phyloP scores from a whole-genome alignment of 345 rosid genomes.

The Bretschneidera sinensis region DNA sequence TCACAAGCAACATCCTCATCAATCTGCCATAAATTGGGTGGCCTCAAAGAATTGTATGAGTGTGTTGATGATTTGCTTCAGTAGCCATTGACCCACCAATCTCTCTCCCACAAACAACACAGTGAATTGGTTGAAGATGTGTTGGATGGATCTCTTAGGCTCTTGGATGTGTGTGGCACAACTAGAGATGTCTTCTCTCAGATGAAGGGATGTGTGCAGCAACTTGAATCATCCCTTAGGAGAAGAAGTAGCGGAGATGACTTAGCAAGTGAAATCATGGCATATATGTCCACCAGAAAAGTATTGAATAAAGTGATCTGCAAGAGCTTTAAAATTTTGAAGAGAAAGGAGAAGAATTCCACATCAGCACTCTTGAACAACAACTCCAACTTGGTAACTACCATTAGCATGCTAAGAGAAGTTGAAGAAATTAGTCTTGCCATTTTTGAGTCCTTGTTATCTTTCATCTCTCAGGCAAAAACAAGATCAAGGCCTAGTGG shows the following conservation, averaged over 20 bases:
- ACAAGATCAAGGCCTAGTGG: conserved; percentile 2
- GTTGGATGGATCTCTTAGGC: conserved; percentile 36
- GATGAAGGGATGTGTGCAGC: conserved; percentile 26
- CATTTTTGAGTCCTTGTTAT: conserved; percentile 27
- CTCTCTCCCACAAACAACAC: conserved; percentile 7
- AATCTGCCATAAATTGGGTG: conserved; percentile 16
- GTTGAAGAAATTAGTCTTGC: conserved; percentile 24
- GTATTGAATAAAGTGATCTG: conserved; percentile 20
- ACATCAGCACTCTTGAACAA: background rate
- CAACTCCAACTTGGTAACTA: background rate
- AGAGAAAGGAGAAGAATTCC: conserved; percentile 20
- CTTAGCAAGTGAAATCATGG: conserved; percentile 18
- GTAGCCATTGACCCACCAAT: conserved; percentile 18
- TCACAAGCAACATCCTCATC: conserved; percentile 17
- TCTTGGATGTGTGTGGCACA: conserved; percentile 36
- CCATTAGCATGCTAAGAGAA: conserved; percentile 23
- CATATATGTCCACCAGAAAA: conserved; percentile 28
- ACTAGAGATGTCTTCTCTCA: conserved; percentile 33
- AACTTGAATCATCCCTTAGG: conserved; percentile 28
- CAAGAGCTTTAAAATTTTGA: conserved; percentile 1
- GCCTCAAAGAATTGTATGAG: conserved; percentile 32
- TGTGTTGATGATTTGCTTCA: conserved; percentile 29
- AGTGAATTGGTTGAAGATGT: conserved; percentile 22
- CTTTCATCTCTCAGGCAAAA: conserved; percentile 9
- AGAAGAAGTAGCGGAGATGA: conserved; percentile 24